phyloP scores from a whole-genome alignment of 768 basidiomycete species.

The Trametes villosa region DNA sequence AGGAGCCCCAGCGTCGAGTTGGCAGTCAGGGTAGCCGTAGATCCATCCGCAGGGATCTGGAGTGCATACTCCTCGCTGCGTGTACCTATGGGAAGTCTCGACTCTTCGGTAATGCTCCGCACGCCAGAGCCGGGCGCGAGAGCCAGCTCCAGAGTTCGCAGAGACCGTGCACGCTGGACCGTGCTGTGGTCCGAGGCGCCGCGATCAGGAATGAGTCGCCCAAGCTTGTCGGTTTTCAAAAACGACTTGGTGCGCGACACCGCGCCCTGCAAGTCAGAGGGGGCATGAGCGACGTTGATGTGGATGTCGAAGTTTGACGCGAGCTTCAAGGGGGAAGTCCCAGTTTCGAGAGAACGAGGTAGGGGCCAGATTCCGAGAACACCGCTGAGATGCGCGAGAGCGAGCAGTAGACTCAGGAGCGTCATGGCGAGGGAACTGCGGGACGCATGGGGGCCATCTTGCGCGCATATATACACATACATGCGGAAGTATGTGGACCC shows the following conservation, averaged over 20 bases:
- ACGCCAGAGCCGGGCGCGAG: conserved; percentile 34
- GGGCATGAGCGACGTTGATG: conserved; percentile 42
- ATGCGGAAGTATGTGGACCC: neutral
- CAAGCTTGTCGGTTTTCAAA: conserved; percentile 57
- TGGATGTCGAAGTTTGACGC: conserved; percentile 53
- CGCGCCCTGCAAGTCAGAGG: conserved; percentile 60
- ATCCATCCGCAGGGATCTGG: conserved; percentile 54
- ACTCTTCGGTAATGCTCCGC: conserved; percentile 54
- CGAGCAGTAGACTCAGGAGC: neutral
- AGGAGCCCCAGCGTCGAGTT: conserved; percentile 69
- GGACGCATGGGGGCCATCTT: neutral
- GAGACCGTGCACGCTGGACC: conserved; percentile 43
- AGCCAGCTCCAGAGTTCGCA: conserved; percentile 47
- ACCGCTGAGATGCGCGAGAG: neutral
- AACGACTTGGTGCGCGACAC: conserved; percentile 50
- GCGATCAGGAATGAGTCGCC: conserved; percentile 59
- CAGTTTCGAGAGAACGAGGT: conserved; percentile 36
- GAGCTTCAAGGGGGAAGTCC: conserved; percentile 40
- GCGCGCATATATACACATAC: conserved; percentile 2
- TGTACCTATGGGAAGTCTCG: conserved; percentile 48
- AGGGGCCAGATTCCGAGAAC: conserved; percentile 40
- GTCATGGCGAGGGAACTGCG: conserved; percentile 5
- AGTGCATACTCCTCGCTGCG: conserved; percentile 65
- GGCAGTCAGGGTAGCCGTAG: conserved; percentile 54
- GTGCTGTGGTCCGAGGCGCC: conserved; percentile 49